Evolutionary conservation across 2,329 filamentous ascomycete species (phyloP).

Genomic region (Fusarium luffae): DNA sequence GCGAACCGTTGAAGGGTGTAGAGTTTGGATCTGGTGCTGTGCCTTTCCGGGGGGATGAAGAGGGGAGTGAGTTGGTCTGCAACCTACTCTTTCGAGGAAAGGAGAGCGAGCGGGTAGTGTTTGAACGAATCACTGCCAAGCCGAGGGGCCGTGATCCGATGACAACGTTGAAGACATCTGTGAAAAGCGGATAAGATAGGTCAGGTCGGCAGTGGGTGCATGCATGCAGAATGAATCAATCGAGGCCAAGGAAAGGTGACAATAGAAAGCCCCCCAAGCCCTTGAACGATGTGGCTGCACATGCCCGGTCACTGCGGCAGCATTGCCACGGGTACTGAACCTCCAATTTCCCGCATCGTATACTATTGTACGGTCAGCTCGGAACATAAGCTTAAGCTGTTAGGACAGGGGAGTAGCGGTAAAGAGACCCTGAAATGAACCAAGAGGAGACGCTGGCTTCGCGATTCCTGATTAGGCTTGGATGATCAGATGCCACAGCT

Average conservation of each 20-base stretch:
- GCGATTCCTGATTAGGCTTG: conserved; percentile 32
- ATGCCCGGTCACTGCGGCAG: not conserved
- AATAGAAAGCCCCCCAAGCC: not conserved
- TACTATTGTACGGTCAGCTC: not conserved
- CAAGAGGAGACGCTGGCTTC: not conserved
- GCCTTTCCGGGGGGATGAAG: conserved; percentile 27
- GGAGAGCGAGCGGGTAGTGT: conserved; percentile 10
- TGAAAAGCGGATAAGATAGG: conserved; percentile 17
- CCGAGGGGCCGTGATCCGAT: conserved; percentile 4
- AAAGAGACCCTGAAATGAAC: conserved; percentile 21
- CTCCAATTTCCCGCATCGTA: not conserved
- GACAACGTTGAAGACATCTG: conserved; percentile 24
- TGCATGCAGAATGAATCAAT: conserved; percentile 2
- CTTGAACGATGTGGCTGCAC: conserved; percentile 23
- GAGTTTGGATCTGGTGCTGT: not conserved
- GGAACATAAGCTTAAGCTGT: conserved; percentile 17
- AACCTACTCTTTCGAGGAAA: conserved; percentile 23
- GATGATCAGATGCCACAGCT: not conserved
- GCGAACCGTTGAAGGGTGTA: conserved; percentile 8
- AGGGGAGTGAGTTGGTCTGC: conserved; percentile 3
- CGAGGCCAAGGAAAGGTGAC: not conserved
- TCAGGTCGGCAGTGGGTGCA: conserved; percentile 2
- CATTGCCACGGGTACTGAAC: conserved; percentile 17
- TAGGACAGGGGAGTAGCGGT: conserved; percentile 34
- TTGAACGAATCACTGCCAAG: conserved; percentile 39